Conservation (phyloP, 176 grass and related monocot genomes). For the Poa pratensis region DNA sequence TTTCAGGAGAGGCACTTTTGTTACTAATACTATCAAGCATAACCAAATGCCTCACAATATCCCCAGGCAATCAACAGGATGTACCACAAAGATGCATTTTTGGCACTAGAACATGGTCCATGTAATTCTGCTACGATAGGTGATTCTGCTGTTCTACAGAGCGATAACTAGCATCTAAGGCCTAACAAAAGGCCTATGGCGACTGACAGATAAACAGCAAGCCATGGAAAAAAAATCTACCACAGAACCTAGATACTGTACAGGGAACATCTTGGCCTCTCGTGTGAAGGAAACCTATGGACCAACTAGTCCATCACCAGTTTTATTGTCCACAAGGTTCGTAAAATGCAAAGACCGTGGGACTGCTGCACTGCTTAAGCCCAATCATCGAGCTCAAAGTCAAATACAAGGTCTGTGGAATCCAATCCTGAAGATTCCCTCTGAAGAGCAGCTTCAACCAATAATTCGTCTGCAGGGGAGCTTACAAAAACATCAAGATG, state of each 20-base stretch:
- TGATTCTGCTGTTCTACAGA: conserved; percentile 19
- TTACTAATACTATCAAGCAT: conserved; percentile 3
- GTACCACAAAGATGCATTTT: conserved; percentile 11
- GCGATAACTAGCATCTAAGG: conserved; percentile 9
- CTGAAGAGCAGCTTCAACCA: conserved; percentile 24
- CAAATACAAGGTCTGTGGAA: conserved; percentile 41
- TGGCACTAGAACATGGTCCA: conserved; percentile 27
- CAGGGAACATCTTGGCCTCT: conserved; percentile 37
- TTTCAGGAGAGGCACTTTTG: not conserved
- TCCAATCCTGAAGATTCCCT: conserved; percentile 38
- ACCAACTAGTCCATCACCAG: conserved; percentile 15
- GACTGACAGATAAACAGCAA: conserved; percentile 3
- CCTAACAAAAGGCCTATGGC: conserved; percentile 13
- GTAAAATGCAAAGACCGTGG: conserved; percentile 1
- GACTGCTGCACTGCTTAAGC: conserved; percentile 8
- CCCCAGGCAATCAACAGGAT: not conserved
- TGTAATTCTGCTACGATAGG: not conserved
- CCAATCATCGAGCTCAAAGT: conserved; percentile 37
- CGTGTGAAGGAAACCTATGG: conserved; percentile 37
- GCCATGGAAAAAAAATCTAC: not conserved
- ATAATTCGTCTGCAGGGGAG: conserved; percentile 23
- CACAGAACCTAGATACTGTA: conserved; percentile 43
- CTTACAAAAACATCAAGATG: conserved; percentile 19
- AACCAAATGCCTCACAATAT: not conserved
- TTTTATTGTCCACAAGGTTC: conserved; percentile 39